phyloP scores from a whole-genome alignment of 2,329 filamentous ascomycete genomes.

The Neofusicoccum umdonicola region DNA sequence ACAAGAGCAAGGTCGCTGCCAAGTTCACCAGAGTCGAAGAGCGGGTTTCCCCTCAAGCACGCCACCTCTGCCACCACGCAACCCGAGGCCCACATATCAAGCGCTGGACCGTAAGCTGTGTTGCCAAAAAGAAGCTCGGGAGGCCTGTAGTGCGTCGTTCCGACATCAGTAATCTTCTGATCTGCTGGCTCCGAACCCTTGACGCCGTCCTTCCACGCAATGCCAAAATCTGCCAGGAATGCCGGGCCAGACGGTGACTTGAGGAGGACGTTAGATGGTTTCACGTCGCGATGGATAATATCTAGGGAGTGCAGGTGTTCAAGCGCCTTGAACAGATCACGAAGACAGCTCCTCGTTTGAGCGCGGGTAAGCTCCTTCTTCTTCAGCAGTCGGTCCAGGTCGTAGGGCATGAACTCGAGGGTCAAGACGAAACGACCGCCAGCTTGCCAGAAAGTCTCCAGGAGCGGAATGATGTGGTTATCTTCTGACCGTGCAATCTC shows the following conservation, averaged over 20 bases:
- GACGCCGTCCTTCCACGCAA: constrained; percentile 71
- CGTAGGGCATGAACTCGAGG: constrained; percentile 79
- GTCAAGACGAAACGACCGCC: constrained; percentile 73
- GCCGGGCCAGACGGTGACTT: constrained; percentile 66
- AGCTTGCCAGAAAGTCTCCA: constrained; percentile 69
- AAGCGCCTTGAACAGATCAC: constrained; percentile 69
- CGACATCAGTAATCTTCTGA: constrained; percentile 85
- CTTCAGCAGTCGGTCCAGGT: constrained; percentile 67
- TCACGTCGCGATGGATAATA: constrained; percentile 91
- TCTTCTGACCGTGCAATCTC: constrained; percentile 54
- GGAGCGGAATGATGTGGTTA: constrained; percentile 58
- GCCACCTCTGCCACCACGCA: constrained; percentile 77
- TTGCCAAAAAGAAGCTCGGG: constrained; percentile 90
- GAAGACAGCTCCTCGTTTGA: constrained; percentile 54
- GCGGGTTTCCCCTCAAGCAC: constrained; percentile 53
- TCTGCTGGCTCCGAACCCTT: constrained; percentile 60
- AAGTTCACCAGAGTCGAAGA: constrained; percentile 86
- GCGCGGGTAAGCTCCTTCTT: constrained; percentile 37
- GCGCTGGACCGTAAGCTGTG: constrained; percentile 63
- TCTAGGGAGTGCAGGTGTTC: constrained; percentile 67
- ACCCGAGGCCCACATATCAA: constrained; percentile 90
- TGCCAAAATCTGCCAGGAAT: constrained; percentile 87
- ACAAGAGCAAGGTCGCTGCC: constrained; percentile 91
- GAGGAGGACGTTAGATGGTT: constrained; percentile 85
- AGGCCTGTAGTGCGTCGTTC: constrained; percentile 85